Evolutionary conservation across 805 yeast genomes (phyloP).

Genomic region (Candida ficus): DNA sequence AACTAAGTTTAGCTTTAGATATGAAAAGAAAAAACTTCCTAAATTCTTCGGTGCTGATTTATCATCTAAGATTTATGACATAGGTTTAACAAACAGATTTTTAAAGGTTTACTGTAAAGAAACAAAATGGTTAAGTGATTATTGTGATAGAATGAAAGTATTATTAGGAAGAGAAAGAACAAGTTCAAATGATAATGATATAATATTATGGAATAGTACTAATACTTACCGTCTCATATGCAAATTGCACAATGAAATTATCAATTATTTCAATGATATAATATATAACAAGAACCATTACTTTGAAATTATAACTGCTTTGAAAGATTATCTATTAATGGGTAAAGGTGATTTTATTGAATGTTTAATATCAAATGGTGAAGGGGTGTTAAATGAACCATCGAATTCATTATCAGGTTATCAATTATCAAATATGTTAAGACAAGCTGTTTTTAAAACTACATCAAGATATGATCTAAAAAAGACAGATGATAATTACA

Average conservation of each 20-base stretch:
- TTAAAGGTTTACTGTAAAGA: conserved; percentile 63
- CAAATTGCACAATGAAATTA: conserved; percentile 46
- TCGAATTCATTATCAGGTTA: conserved; percentile 60
- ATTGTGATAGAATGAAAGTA: conserved; percentile 26
- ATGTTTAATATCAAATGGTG: conserved; percentile 51
- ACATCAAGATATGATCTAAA: conserved; percentile 38
- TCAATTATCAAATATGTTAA: conserved; percentile 58
- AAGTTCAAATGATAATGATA: conserved; percentile 9
- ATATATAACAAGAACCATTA: conserved; percentile 46
- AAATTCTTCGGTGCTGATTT: conserved; percentile 34
- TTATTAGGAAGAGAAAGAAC: conserved; percentile 1
- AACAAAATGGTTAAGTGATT: conserved; percentile 53
- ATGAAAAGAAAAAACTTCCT: conserved; percentile 37
- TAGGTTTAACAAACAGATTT: conserved; percentile 70
- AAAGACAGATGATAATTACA: conserved; percentile 29
- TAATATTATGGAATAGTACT: conserved; percentile 9
- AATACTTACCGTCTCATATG: conserved; percentile 31
- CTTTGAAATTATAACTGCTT: conserved; percentile 49
- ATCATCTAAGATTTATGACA: conserved; percentile 47
- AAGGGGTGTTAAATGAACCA: conserved; percentile 49
- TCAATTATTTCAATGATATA: conserved; percentile 44
- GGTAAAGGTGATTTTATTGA: conserved; percentile 82
- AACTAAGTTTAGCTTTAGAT: conserved; percentile 13
- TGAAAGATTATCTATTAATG: conserved; percentile 65
- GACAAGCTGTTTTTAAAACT: conserved; percentile 55